Base-by-base conservation (phyloP, 495 filamentous ascomycete species). In the Chaetomidium leptoderma region DNA sequence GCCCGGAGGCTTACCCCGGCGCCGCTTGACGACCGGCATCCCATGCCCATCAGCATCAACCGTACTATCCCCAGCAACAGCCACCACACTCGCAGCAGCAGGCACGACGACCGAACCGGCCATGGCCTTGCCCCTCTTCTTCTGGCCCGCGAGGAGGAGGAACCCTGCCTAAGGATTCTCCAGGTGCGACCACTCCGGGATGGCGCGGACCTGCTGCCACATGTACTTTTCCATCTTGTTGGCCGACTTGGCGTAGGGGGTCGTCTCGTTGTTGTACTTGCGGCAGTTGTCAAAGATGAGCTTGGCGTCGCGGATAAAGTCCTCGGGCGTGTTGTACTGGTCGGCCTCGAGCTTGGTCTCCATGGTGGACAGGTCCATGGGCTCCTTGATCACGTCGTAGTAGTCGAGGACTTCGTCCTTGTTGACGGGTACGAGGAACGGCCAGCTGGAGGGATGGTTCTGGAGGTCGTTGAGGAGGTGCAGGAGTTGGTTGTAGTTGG, bases 331-430 rank as follows among this genome's bases (percentile, higher is more conserved):
- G 9, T 83, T 83, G 66, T 98, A 98, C 67, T 88, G 83, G 70
- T 98, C 95, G 45, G 90, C 90, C 64, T 97, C 92, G 50, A 95
- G 87, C 72, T 95, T 95, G 58, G 84, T 83, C 69, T 98, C 93
- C 95, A 98, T 97, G 10, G 92, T 96, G 27, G 81, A 84, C 39
- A 98, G 76, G 70, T 98, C 93, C 93, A 98, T 98, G 13, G 93
- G 95, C 72, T 96, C 90, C 69, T 91, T 88, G 76, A 98, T 97
- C 37, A 97, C 92, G 61, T 95, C 90, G 76, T 97, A 98, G 76
- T 98, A 98, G 68, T 98, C 95, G 1, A 86, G 83, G 0, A 98
- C 93, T 60, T 97, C 93, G 58, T 98, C 93, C 57, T 86, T 85
- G 63, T 95, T 97, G 57, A 98, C 93, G 4, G 93, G 93, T 46